Percentiles rank a stretch among this genome's conserved stretches.
These are phyloP conservation scores for Trichocomaceae sp. DNA, from an alignment of 2,329 filamentous ascomycete species.

Conservation along the genomic window DNA sequence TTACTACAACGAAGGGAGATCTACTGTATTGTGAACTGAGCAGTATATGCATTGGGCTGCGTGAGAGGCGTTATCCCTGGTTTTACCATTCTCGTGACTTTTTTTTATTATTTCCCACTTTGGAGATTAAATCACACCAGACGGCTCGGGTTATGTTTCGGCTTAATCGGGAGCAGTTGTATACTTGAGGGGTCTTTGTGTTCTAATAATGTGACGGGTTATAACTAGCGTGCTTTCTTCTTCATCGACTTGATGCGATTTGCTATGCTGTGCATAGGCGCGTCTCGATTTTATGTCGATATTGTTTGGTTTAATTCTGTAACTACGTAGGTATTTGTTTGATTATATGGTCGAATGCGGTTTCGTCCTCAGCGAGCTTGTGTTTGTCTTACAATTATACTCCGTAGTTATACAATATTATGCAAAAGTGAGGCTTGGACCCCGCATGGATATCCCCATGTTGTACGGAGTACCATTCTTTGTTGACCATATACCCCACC, in stretches of 20 bases:
- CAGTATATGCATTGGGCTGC: conserved; percentile 3
- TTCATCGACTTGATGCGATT: not conserved
- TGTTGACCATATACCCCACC: conserved; percentile 5
- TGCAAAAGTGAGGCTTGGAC: not conserved
- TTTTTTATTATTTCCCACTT: not conserved
- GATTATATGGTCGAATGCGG: not conserved
- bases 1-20: not conserved
- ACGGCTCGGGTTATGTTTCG: not conserved
- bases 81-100: not conserved
- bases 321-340: no score
- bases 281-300: not conserved
- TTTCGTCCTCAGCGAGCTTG: not conserved
- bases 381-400: no score
- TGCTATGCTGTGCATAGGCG: not conserved
- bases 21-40: not conserved
- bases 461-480: no score
- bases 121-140: not conserved
- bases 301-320: not conserved
- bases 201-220: not conserved
- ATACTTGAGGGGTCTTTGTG: not conserved
- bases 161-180: not conserved
- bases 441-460: no score
- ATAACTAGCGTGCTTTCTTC: not conserved
- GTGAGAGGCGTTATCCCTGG: conserved; percentile 2
- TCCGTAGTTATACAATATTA: not conserved